Conservation (phyloP, 805 yeast genomes). For the Candida incommunis region DNA sequence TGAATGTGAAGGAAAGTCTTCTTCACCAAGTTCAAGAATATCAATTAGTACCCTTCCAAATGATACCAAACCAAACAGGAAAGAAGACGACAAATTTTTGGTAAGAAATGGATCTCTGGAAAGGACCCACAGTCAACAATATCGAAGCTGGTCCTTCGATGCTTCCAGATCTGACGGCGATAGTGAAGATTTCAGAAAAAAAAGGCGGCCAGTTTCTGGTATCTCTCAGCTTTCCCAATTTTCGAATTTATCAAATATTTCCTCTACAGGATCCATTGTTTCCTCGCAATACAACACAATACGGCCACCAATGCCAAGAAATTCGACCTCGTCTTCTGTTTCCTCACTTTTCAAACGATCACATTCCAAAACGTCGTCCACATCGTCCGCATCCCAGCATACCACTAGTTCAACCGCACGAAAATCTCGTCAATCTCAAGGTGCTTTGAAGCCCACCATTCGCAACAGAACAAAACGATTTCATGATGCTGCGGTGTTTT, state of each 20-base stretch:
- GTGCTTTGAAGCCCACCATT: neutral
- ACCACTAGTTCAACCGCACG: neutral
- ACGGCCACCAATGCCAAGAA: conserved; percentile 8
- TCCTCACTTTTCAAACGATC: conserved; percentile 10
- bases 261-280: conserved; percentile 19
- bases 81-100: no score
- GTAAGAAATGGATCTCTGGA: no score
- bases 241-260: conserved; percentile 33
- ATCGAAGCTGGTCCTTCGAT: conserved; percentile 5
- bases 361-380: conserved; percentile 20
- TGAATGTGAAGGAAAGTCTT: no score
- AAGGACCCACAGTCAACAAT: no score
- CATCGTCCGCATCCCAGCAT: conserved; percentile 4
- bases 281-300: conserved; percentile 3
- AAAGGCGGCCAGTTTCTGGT: conserved; percentile 34
- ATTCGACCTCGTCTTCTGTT: conserved; percentile 17
- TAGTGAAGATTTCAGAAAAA: conserved; percentile 9
- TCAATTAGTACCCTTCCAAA: no score
- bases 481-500: neutral
- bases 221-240: conserved; percentile 39
- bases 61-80: no score
- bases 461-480: neutral
- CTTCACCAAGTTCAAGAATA: no score
- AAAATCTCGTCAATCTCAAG: neutral
- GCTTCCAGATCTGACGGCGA: conserved; percentile 8